Evolutionary conservation across 306 rosid genomes (phyloP), one percentile per base, ranked within the genome.

Genomic region (Begonia loranthoides): DNA sequence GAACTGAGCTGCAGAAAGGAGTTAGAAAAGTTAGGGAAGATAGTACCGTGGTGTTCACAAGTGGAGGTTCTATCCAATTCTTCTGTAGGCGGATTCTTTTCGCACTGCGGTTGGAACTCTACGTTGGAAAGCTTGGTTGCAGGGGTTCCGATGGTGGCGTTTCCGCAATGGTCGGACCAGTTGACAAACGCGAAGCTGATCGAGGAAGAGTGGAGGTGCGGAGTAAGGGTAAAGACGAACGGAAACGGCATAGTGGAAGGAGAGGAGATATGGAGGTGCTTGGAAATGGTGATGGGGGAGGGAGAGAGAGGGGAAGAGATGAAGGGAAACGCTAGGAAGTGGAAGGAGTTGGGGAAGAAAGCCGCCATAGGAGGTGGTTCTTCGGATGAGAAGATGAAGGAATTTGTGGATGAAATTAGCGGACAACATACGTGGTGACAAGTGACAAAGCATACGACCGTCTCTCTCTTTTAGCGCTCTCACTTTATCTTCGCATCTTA

Each of bases 281-380:
- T 65, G 70, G 54, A 65, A 9, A 10, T 65, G 34, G 54, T 65
- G 1, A 51, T 51, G 57, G 64, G 21, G 4, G 6, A 13, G 11
- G 70, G 60, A 24, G 64, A 39, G 41, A 64, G 22, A 48, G 71
- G 60, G 17, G 10, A 50, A 16, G 73, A 49, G 11, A 16, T 73
- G 2, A 64, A 61, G 14, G 51, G 13, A 24, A 73, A 76, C 15
- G 75, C 62, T 0, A 9, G 39, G 36, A 70, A 59, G 54, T 76
- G 77, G 80, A 76, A 43, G 52, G 55, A 15, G 0, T 50, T 70
- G 61, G 73, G 67, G 0, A 48, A 14, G 19, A 15, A 62, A 1
- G 71, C 70, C 1, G 52, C 54, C 17, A 38, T 10, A 13, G 55
- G 56, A 13, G 67, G 73, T 11, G 76, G 76, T 8, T 50, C 82